These are phyloP conservation scores for Anaeramoeba ignava DNA, from an alignment of 78 protist species.

Conservation along the genomic window DNA sequence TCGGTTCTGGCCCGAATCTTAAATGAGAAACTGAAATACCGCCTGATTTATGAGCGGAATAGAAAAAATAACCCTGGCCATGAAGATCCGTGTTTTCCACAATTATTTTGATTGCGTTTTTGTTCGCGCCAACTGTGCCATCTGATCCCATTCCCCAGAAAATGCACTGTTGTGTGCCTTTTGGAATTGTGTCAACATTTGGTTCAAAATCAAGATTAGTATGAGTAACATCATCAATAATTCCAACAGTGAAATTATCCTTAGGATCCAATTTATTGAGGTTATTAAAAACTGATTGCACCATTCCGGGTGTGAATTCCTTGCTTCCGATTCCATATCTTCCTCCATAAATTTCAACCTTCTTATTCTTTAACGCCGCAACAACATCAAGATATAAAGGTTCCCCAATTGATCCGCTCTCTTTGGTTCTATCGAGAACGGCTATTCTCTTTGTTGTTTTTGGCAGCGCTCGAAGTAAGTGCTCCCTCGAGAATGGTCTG, in stretches of 20 bases:
- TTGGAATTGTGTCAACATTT: too few relatives aligned
- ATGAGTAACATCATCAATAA: constrained; percentile 48
- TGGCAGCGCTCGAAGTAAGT: constrained; percentile 42
- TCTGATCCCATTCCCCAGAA: too few relatives aligned
- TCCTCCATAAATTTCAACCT: constrained; percentile 37
- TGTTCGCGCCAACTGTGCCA: too few relatives aligned
- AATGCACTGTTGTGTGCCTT: too few relatives aligned
- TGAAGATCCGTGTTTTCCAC: constrained; percentile 27
- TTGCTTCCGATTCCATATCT: constrained; percentile 47
- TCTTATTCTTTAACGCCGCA: not conserved
- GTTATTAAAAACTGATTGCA: too few relatives aligned
- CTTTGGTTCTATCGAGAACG: constrained; percentile 53
- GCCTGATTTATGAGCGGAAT: constrained; percentile 54
- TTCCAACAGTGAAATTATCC: constrained; percentile 43
- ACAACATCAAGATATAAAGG: constrained; percentile 51
- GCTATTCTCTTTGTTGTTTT: constrained; percentile 17
- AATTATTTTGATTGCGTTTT: constrained; percentile 47
- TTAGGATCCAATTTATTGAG: too few relatives aligned
- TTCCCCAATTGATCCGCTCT: constrained; percentile 35
- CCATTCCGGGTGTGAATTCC: constrained; percentile 46
- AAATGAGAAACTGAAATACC: constrained; percentile 52
- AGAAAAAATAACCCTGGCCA: constrained; percentile 50
- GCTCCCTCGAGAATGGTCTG: constrained; percentile 41
- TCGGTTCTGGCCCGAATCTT: constrained; percentile 40
- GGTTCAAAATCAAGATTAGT: too few relatives aligned